Conservation (phyloP, 768 basidiomycete genomes). For the Phanerodontia chrysosporium region DNA sequence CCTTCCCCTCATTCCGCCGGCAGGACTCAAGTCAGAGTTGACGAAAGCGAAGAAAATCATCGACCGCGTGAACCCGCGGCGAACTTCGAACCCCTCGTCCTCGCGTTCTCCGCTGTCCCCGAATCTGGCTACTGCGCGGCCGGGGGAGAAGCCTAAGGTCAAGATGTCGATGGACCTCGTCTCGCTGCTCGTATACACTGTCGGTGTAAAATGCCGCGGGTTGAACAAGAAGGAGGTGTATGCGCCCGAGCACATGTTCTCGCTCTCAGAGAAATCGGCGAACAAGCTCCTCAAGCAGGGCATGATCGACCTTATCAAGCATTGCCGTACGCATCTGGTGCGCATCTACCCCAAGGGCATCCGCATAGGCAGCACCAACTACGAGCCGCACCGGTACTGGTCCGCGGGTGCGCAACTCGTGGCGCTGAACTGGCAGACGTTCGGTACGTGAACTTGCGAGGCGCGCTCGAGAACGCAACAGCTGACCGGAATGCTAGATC, state of each 20-base stretch:
- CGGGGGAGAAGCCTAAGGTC: conserved; percentile 33
- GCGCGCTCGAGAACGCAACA: background rate
- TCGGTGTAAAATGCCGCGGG: conserved; percentile 92
- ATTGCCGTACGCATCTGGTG: conserved; percentile 78
- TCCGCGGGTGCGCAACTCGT: conserved; percentile 84
- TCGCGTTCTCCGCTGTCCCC: conserved; percentile 1
- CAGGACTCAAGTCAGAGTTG: conserved; percentile 37
- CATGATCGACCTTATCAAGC: conserved; percentile 75
- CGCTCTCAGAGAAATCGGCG: conserved; percentile 80
- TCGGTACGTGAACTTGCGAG: conserved; percentile 49
- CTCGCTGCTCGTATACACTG: conserved; percentile 84
- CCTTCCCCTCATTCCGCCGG: background rate
- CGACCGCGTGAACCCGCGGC: conserved; percentile 28
- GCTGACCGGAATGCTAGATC: conserved; percentile 42
- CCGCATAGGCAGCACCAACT: conserved; percentile 81
- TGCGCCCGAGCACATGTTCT: conserved; percentile 86
- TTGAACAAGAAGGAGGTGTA: conserved; percentile 85
- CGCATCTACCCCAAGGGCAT: conserved; percentile 84
- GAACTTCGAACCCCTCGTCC: conserved; percentile 10
- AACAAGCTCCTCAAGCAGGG: conserved; percentile 70
- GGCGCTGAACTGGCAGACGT: conserved; percentile 97
- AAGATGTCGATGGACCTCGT: conserved; percentile 76
- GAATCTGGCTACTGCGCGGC: conserved; percentile 1
- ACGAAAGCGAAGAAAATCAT: conserved; percentile 38
- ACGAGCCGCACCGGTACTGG: conserved; percentile 88